phyloP scores from a whole-genome alignment of 176 grass and related monocot species.

The Sorghum bicolor region Sorghum_bicolor_NCBIv3 NC_012878.2:10089001-10089500 shows the following conservation, averaged over 20 bases:
- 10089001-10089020: neutral
- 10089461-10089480: neutral
- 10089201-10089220: neutral
- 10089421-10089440: neutral
- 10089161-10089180: neutral
- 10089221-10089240: slow-evolving; percentile 4
- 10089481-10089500: neutral
- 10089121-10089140: neutral
- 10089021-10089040: neutral
- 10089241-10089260: slow-evolving; percentile 18
- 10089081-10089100: neutral
- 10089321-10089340: neutral
- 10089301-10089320: neutral
- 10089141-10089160: neutral
- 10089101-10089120: neutral
- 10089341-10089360: slow-evolving; percentile 27
- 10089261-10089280: neutral
- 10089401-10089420: neutral
- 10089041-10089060: neutral
- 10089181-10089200: neutral
- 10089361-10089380: neutral
- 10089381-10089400: neutral
- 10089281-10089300: neutral
- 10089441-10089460: neutral
- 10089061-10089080: neutral